Evolutionary conservation across 2,329 filamentous ascomycete genomes (phyloP).

Genomic region (Aspergillus pseudoterreus): DNA sequence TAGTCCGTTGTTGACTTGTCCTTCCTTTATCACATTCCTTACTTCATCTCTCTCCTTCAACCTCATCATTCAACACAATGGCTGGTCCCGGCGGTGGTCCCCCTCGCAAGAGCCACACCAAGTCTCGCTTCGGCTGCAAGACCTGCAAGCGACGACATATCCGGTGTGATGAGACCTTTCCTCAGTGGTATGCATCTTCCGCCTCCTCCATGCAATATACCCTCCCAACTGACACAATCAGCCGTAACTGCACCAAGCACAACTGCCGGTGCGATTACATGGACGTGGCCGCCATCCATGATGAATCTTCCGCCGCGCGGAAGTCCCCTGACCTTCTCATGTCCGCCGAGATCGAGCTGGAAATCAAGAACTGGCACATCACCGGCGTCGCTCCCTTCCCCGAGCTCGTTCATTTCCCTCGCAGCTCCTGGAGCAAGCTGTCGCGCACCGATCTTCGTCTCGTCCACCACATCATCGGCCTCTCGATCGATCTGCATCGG

Average conservation of each 20-base stretch:
- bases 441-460: slow-evolving; percentile 76
- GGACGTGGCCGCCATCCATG: slow-evolving; percentile 66
- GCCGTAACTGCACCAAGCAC: slow-evolving; percentile 98
- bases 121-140: slow-evolving; percentile 96
- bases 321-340: slow-evolving; percentile 68
- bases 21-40: slow-evolving; percentile 5
- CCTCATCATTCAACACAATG: slow-evolving; percentile 51
- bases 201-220: slow-evolving; percentile 15
- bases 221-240: slow-evolving; percentile 36
- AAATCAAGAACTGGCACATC: slow-evolving; percentile 77
- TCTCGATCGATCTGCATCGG: slow-evolving; percentile 76
- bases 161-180: slow-evolving; percentile 94
- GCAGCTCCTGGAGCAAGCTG: slow-evolving; percentile 68
- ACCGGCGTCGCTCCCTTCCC: slow-evolving; percentile 84
- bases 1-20: slow-evolving; percentile 1
- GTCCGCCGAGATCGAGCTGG: slow-evolving; percentile 78
- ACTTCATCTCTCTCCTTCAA: not conserved
- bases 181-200: slow-evolving; percentile 72
- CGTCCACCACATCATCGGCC: slow-evolving; percentile 83
- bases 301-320: slow-evolving; percentile 49
- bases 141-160: slow-evolving; percentile 98
- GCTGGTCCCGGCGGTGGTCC: slow-evolving; percentile 92
- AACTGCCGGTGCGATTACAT: slow-evolving; percentile 98
- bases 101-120: slow-evolving; percentile 88
- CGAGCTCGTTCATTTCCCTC: slow-evolving; percentile 71